Percentiles rank a stretch among this genome's conserved stretches.
These are phyloP conservation scores for Colletotrichum truncatum DNA, from an alignment of 2,329 filamentous ascomycete genomes.

Conservation along the genomic window DNA sequence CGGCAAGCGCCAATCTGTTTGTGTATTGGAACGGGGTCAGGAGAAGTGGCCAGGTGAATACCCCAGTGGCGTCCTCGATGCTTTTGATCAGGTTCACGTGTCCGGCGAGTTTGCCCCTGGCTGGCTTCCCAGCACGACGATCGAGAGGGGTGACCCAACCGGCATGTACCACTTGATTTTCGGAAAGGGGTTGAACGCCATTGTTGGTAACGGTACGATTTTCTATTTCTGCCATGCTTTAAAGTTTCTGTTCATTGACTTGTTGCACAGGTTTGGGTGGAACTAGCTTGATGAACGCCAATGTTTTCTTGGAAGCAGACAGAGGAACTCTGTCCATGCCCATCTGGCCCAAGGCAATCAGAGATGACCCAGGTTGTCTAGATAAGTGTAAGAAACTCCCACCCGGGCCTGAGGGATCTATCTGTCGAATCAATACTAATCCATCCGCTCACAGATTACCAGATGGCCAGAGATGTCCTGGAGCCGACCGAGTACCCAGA, in stretches of 20 bases:
- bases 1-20: conserved; percentile 62
- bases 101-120: conserved; percentile 61
- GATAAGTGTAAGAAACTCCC: conserved; percentile 57
- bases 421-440: not conserved
- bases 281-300: conserved; percentile 73
- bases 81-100: conserved; percentile 61
- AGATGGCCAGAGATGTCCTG: conserved; percentile 63
- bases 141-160: conserved; percentile 62
- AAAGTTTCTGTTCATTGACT: conserved; percentile 6
- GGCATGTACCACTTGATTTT: conserved; percentile 72
- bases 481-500: conserved; percentile 67
- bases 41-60: conserved; percentile 76
- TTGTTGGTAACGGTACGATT: conserved; percentile 64
- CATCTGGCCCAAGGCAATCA: conserved; percentile 68
- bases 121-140: conserved; percentile 48
- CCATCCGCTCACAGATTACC: conserved; percentile 58
- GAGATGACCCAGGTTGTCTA: conserved; percentile 50
- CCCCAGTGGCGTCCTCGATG: conserved; percentile 57
- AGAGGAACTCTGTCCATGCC: conserved; percentile 60
- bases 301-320: conserved; percentile 71
- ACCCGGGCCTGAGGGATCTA: not conserved
- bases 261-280: conserved; percentile 66
- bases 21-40: conserved; percentile 70
- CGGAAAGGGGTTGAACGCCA: conserved; percentile 70
- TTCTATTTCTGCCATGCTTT: not conserved